These are phyloP conservation scores for Brasenia schreberi DNA, from an alignment of 164 flowering plant species.

Conservation along the genomic window DNA sequence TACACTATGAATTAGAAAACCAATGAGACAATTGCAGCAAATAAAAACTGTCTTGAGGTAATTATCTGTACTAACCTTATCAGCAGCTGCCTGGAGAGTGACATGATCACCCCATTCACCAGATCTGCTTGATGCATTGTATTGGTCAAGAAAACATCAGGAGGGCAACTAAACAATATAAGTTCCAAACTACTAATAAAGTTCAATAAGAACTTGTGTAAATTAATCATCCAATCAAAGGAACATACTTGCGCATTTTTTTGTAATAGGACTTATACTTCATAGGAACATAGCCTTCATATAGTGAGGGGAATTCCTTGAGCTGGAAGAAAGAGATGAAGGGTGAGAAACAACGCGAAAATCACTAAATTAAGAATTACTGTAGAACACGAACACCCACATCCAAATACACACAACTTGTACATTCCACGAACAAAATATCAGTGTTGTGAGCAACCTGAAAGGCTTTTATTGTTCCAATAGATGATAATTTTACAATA, in stretches of 20 bases:
- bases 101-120: conserved; percentile 98
- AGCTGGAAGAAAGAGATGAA: conserved; percentile 37
- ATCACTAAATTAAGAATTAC: too few relatives aligned
- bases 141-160: background rate
- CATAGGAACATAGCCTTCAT: conserved; percentile 69
- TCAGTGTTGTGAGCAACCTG: too few relatives aligned
- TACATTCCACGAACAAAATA: too few relatives aligned
- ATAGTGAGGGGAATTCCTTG: conserved; percentile 30
- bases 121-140: conserved; percentile 24
- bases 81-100: conserved; percentile 92
- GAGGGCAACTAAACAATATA: background rate
- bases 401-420: too few relatives aligned
- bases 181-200: background rate
- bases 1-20: background rate
- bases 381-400: too few relatives aligned
- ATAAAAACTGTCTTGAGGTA: background rate
- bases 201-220: background rate
- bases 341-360: background rate
- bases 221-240: background rate
- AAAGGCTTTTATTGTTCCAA: too few relatives aligned
- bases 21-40: background rate
- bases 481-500: too few relatives aligned
- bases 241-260: conserved; percentile 24
- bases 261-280: conserved; percentile 36
- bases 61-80: conserved; percentile 32